Conservation (phyloP, 495 filamentous ascomycete species). For the Penicillium verhagenii region DNA sequence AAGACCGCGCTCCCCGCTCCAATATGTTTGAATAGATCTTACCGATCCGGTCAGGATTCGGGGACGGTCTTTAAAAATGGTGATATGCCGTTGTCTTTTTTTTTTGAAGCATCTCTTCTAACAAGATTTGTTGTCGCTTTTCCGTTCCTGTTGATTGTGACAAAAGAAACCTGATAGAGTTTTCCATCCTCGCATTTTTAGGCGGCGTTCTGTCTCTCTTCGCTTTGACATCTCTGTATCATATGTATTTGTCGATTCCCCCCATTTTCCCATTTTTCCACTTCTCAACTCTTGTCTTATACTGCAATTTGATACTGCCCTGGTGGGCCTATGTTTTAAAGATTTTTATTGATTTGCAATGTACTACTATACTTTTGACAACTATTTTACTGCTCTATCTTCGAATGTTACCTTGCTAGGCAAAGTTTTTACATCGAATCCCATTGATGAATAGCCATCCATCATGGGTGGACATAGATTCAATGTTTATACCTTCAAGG, state of each 20-base stretch:
- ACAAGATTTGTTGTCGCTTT: background rate
- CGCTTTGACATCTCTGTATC: constrained; percentile 13
- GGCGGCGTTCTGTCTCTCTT: constrained; percentile 28
- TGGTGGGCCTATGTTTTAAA: background rate
- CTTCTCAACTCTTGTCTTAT: constrained; percentile 32
- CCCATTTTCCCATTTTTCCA: constrained; percentile 12
- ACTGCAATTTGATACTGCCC: constrained; percentile 2
- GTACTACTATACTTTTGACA: background rate
- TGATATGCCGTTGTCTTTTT: background rate
- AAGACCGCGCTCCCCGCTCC: constrained; percentile 1
- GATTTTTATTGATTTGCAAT: background rate
- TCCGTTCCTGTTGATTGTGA: constrained; percentile 3
- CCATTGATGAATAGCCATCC: no score
- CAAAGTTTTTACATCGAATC: no score
- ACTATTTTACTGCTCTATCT: no score
- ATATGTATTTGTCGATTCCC: constrained; percentile 16
- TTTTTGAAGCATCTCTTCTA: background rate
- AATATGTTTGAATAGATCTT: background rate
- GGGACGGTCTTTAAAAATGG: background rate
- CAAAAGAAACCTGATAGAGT: constrained; percentile 18
- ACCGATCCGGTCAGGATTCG: background rate
- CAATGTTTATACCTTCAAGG: no score
- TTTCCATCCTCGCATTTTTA: constrained; percentile 26
- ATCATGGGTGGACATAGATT: no score
- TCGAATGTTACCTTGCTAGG: no score